Percentiles rank a stretch among this genome's conserved stretches.
Evolutionary conservation across 352 stramenopile species (phyloP).

Genomic region (Globisporangium acanthophoron): DNA sequence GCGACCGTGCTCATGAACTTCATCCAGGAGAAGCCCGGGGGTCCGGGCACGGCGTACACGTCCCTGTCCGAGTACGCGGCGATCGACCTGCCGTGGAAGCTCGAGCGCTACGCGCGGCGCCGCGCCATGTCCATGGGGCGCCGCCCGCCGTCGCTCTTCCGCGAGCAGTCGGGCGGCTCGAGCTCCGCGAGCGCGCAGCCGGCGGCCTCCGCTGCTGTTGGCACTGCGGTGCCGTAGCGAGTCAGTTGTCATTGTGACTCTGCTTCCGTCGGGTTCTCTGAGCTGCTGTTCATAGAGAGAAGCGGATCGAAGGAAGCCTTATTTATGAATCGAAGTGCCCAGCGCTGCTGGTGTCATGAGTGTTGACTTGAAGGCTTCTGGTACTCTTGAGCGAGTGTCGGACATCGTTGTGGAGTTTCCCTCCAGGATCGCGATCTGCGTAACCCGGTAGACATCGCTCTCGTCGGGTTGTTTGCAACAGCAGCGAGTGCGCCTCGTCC

Average conservation of each 20-base stretch:
- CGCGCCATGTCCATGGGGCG: conserved; percentile 61
- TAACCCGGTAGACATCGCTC: not conserved
- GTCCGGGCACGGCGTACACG: conserved; percentile 53
- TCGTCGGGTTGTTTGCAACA: not conserved
- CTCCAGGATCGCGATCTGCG: not conserved
- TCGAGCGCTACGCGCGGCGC: conserved; percentile 55
- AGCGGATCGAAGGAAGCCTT: not conserved
- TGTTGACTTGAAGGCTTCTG: no score
- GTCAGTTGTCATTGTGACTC: not conserved
- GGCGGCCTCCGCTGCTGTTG: not conserved
- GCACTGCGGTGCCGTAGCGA: not conserved
- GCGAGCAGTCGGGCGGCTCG: conserved; percentile 16
- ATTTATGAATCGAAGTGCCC: not conserved
- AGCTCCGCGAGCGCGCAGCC: not conserved
- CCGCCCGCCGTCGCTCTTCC: conserved; percentile 21
- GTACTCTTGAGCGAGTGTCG: not conserved
- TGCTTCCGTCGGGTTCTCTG: not conserved
- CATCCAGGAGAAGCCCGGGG: conserved; percentile 70
- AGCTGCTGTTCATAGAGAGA: not conserved
- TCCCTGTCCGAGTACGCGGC: conserved; percentile 68
- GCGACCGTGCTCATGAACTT: conserved; percentile 66
- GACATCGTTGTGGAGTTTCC: not conserved
- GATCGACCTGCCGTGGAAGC: conserved; percentile 60
- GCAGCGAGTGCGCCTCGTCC: not conserved
- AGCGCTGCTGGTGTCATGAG: not conserved